Evolutionary conservation across 768 basidiomycete genomes (phyloP), one percentile per base, ranked within the genome.

Genomic region (Aureoboletus auriporus): DNA sequence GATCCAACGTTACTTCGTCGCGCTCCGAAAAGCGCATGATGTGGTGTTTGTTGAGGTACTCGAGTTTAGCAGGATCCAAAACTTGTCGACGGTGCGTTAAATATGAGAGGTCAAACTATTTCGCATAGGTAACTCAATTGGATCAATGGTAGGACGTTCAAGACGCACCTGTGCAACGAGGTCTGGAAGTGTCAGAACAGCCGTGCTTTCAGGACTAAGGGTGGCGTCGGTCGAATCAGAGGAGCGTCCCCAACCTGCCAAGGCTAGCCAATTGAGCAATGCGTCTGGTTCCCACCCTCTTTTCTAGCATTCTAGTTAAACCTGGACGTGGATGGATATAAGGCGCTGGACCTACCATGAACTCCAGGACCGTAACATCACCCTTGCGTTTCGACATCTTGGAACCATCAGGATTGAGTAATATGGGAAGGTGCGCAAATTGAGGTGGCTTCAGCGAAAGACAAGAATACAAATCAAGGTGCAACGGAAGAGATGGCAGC

Each of bases 301-400:
- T 56, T 78, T 72, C 93, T 95, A 55, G 16, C 14, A 9, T 49
- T 34, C 7, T 16, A 17, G 9, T 27, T 46, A 35, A 55, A 35
- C 13, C 3, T 39, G 42, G 14, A 26, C 30, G 50, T 7, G 42
- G 9, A 39, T 3, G 11, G 27, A 13, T 1, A 11, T 14, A 39
- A 48, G 16, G 55, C 17, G 6, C 11, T 23, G 20, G 14, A 64
- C 75, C 45, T 61, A 93, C 94, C 51, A 90, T 87, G 62, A 91
- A 98, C 54, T 92, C 86, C 31, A 83, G 71, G 7, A 96, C 92
- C 31, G 80, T 78, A 2, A 93, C 92, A 58, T 95, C 91, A 5
- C 92, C 93, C 33, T 87, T 84, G 12, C 96, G 79, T 64, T 98
- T 99, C 11, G 89, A 93, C 81, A 99, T 90, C 64, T 99, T 99